Base-by-base conservation (phyloP, 192 early-diverging fungal genomes). In the Backusella westeae region DNA sequence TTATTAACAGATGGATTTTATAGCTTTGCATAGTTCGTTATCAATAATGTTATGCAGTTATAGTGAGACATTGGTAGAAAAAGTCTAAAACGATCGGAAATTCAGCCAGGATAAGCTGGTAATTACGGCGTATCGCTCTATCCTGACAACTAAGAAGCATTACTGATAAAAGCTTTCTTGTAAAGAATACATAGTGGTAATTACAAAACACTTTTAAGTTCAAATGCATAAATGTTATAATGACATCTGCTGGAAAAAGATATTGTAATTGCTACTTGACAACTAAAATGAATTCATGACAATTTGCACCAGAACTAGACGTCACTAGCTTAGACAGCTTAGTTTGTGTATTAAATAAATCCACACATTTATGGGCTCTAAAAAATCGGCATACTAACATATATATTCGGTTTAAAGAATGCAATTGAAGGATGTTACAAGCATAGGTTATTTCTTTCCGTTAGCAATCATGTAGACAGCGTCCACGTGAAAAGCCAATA, bases 331-430 rank as follows among this genome's bases (percentile, higher is more conserved):
- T 63, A 63, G 56, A 29, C 4, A 63, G 23, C 56, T 63, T 63
- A 63, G 56, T 29, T 63, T 29, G 56, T 63, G 56, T 63, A 63
- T 63, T 9, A 63, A 49, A 63, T 63, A 63, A 63, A 63, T 26
- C 56, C 12, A 63, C 56, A 63, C 56, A 63, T 63, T 29, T 23
- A 63, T 63, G 23, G 7, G 12, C 26, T 29, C 8, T 2, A 63
- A 26, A 63, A 63, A 63, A 63, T 26, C 56, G 56, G 56, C 56
- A 63, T 63, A 26, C 23, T 63, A 63, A 4, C 23, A n/a, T 49
- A 63, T 63, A 63, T 26, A 23, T 29, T 63, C 23, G 56, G 56
- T 63, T 26, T 26, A 26, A 49, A 63, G 21, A 63, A 63, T 63
- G 9, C 23, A 23, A 9, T 63, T 29, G 26, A 63, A 63, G 9